Base-by-base conservation (phyloP, 257 asterid genomes). In the Osmanthus fragrans region DNA sequence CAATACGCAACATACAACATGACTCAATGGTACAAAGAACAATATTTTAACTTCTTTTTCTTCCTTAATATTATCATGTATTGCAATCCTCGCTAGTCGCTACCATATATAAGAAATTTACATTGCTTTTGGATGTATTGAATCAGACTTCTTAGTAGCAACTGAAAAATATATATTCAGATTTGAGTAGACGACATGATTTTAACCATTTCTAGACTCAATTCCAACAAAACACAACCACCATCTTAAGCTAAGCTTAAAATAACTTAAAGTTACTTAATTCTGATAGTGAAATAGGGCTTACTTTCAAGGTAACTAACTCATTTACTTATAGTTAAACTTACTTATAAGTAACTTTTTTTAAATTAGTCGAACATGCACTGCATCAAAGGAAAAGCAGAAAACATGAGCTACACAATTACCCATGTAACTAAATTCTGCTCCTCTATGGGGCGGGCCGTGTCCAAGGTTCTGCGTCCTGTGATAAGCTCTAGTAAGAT, bases 391-490 rank as follows among this genome's bases (percentile, higher is more conserved):
- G 16, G 2, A 42, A 42, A 42, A 42, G 49, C 49, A 4, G 64
- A 54, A 54, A 54, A 19, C 64, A 63, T 11, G 33, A 25, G 10
- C 15, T 11, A 63, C 30, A 30, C 11, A 45, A 49, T 25, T 51
- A 73, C 76, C 76, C 76, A 73, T 32, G 76, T 63, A 49, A 73
- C 76, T 15, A 73, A 63, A 51, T 73, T 73, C 25, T 73, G 76
- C 76, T 73, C 76, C 63, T 63, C 76, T 47, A 63, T n/a, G 7
- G 16, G 68, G 8, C 68, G 67, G 1, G 47, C 13, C 12, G 33
- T 18, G 69, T 73, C 76, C 34, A 73, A 29, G 37, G 76, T 63
- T 63, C 36, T 49, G 7, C 76, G 76, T 36, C 76, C 76, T 0
- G 76, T 73, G 16, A 73, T 73, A 73, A 73, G 66, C 40, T 73